phyloP scores from a whole-genome alignment of 2,329 filamentous ascomycete genomes.

The Colletotrichum costaricense region DNA sequence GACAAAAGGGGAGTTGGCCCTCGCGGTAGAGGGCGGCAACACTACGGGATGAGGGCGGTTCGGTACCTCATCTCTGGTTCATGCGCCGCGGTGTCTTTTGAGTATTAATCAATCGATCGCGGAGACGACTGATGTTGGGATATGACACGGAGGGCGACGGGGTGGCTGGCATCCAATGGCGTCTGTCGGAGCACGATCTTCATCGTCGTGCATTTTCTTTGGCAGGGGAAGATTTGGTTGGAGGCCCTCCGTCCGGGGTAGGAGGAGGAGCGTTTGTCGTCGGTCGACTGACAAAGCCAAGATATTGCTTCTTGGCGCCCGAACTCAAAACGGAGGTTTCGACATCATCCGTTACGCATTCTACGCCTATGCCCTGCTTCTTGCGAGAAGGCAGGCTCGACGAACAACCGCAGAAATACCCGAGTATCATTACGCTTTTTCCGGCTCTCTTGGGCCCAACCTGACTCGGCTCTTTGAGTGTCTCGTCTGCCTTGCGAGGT shows the following conservation, averaged over 20 bases:
- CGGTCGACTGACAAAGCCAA: constrained; percentile 21
- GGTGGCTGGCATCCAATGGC: constrained; percentile 35
- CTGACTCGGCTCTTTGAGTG: neutral
- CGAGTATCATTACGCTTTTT: constrained; percentile 29
- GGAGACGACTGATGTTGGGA: constrained; percentile 36
- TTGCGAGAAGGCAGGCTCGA: constrained; percentile 29
- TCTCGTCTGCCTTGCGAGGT: neutral
- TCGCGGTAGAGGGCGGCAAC: constrained; percentile 15
- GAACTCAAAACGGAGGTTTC: constrained; percentile 23
- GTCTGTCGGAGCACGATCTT: constrained; percentile 28
- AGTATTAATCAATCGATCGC: constrained; percentile 36
- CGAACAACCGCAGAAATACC: constrained; percentile 35
- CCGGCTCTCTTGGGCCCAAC: neutral
- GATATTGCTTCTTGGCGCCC: constrained; percentile 23
- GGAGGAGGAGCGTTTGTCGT: constrained; percentile 31
- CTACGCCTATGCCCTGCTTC: constrained; percentile 33
- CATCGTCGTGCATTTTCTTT: constrained; percentile 32
- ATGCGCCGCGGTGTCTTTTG: constrained; percentile 34
- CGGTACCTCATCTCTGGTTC: constrained; percentile 34
- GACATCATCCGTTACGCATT: constrained; percentile 32
- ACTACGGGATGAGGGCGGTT: constrained; percentile 10
- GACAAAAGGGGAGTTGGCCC: constrained; percentile 30
- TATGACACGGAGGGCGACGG: constrained; percentile 31
- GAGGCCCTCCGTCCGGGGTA: constrained; percentile 27
- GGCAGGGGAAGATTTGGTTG: constrained; percentile 26